Evolutionary conservation across 2,329 filamentous ascomycete species (phyloP).

Genomic region (Madurella mycetomatis): DNA sequence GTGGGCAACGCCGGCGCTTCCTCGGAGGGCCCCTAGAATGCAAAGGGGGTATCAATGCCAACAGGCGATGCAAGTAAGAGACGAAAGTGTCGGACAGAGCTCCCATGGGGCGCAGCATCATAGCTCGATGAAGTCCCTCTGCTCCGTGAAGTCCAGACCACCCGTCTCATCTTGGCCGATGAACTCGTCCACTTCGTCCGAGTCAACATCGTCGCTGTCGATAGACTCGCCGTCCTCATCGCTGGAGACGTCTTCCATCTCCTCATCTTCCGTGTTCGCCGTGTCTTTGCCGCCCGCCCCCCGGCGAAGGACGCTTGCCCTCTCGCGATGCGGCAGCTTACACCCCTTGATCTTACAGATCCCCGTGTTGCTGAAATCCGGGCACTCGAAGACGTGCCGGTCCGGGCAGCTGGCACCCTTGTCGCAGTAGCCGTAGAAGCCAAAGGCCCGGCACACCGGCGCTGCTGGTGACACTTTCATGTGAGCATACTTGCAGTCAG

Average conservation of each 20-base stretch:
- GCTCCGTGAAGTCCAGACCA: conserved; percentile 52
- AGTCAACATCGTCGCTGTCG: conserved; percentile 75
- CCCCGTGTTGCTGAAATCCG: conserved; percentile 89
- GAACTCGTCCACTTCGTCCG: conserved; percentile 67
- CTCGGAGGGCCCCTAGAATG: background rate
- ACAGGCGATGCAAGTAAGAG: conserved; percentile 13
- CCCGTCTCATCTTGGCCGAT: conserved; percentile 51
- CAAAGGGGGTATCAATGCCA: conserved; percentile 14
- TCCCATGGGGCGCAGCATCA: conserved; percentile 30
- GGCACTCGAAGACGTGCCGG: conserved; percentile 89
- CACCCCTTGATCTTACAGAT: conserved; percentile 76
- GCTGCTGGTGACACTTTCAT: conserved; percentile 71
- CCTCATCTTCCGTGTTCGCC: conserved; percentile 42
- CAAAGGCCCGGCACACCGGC: conserved; percentile 79
- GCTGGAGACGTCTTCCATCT: conserved; percentile 69
- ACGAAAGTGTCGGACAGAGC: conserved; percentile 26
- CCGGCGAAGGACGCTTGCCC: conserved; percentile 73
- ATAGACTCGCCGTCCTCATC: conserved; percentile 66
- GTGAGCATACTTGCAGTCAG: conserved; percentile 83
- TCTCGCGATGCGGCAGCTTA: conserved; percentile 80
- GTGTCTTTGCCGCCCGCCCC: conserved; percentile 48
- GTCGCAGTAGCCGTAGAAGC: conserved; percentile 81
- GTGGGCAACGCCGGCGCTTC: background rate
- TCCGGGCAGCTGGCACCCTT: conserved; percentile 73
- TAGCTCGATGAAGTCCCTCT: conserved; percentile 57